phyloP scores from a whole-genome alignment of 306 rosid genomes.

The Cucurbita argyrosperma region DNA sequence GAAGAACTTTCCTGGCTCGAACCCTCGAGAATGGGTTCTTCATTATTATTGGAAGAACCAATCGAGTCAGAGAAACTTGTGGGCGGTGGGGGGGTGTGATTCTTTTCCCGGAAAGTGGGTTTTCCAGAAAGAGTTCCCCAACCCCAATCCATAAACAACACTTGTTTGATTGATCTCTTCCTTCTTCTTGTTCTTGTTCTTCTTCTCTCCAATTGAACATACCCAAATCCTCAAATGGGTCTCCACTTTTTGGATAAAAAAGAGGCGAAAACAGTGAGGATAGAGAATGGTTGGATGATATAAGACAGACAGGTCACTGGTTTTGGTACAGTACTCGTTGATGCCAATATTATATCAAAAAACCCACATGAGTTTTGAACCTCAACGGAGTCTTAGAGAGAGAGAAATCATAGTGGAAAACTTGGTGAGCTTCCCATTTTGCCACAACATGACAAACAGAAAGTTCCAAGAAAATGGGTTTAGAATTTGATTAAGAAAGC shows the following conservation, averaged over 20 bases:
- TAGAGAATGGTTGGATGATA: slow-evolving; percentile 1
- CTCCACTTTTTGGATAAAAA: neutral
- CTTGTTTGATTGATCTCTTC: neutral
- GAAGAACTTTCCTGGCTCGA: neutral
- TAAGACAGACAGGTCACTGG: neutral
- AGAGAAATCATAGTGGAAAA: neutral
- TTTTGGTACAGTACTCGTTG: neutral
- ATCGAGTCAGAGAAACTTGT: neutral
- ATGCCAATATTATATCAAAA: too few relatives aligned
- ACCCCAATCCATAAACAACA: slow-evolving; percentile 62
- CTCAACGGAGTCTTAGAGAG: neutral
- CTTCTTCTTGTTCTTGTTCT: neutral
- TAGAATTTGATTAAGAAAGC: neutral
- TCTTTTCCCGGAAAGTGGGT: slow-evolving; percentile 20
- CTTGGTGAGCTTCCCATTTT: neutral
- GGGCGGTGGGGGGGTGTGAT: neutral
- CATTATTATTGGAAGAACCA: slow-evolving; percentile 4
- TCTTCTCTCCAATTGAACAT: slow-evolving; percentile 13
- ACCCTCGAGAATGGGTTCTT: neutral
- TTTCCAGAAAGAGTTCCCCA: slow-evolving; percentile 61
- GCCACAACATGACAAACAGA: neutral
- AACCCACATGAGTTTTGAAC: neutral
- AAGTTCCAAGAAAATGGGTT: slow-evolving; percentile 26
- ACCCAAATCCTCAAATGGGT: slow-evolving; percentile 4
- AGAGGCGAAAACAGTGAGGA: neutral